phyloP scores from a whole-genome alignment of 345 rosid species.

The Gossypium sturtianum region DNA sequence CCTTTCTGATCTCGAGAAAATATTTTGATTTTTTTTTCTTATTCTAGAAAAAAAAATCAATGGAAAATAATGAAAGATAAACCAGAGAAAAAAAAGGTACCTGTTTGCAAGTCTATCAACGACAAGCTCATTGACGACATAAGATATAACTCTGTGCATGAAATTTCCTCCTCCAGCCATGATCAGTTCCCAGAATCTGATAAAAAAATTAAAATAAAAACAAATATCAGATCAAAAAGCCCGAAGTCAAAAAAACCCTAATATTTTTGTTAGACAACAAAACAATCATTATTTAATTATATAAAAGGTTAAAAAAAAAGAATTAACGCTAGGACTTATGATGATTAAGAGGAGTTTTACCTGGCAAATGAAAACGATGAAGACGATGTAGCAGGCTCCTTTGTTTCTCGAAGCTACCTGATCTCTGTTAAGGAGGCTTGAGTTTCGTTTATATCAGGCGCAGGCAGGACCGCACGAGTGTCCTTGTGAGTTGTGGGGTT shows the following conservation, averaged over 20 bases:
- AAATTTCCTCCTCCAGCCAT: constrained; percentile 99
- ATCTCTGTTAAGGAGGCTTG: neutral
- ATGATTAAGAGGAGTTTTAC: neutral
- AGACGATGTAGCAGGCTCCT: neutral
- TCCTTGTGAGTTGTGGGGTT: neutral
- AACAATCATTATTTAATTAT: neutral
- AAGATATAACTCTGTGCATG: constrained; percentile 63
- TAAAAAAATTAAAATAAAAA: neutral
- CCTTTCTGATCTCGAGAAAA: neutral
- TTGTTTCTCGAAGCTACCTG: neutral
- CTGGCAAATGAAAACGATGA: constrained; percentile 2
- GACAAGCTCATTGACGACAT: constrained; percentile 69
- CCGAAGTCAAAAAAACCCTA: neutral
- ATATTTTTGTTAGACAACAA: neutral
- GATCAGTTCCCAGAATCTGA: neutral
- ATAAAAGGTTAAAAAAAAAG: too few relatives aligned
- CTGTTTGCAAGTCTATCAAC: constrained; percentile 89
- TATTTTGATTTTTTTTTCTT: neutral
- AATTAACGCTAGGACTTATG: neutral
- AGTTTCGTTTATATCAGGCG: neutral
- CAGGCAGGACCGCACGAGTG: neutral
- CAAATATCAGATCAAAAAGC: neutral
- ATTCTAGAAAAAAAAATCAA: neutral
- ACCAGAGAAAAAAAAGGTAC: constrained; percentile 22
- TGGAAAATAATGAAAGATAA: neutral